These are phyloP conservation scores for Gossypium davidsonii DNA, from an alignment of 441 rosid genomes.

Conservation along the genomic window DNA sequence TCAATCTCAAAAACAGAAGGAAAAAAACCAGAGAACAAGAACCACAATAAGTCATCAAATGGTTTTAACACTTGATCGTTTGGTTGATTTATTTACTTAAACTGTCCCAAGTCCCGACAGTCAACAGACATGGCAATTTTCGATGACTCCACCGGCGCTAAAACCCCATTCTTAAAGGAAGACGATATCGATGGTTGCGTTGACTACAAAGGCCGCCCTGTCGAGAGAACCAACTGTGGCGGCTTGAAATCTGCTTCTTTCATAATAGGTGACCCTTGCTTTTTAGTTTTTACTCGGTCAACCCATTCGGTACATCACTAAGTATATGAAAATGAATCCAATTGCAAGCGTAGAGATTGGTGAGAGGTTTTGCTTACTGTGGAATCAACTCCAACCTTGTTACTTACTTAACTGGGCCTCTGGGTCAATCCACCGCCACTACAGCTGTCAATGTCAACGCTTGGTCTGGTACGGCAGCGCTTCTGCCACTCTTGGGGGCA, in stretches of 20 bases:
- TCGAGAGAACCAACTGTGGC: background rate
- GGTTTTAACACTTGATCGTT: background rate
- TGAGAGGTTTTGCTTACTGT: slow-evolving; percentile 5
- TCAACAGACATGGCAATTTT: background rate
- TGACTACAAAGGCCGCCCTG: background rate
- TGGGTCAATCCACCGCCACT: background rate
- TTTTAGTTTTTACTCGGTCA: background rate
- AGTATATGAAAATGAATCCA: background rate
- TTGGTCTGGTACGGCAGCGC: slow-evolving; percentile 1
- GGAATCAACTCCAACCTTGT: slow-evolving; percentile 2
- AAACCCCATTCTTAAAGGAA: background rate
- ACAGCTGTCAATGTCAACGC: background rate
- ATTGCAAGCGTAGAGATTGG: background rate
- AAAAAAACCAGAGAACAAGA: too few species aligned
- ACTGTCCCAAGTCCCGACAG: background rate
- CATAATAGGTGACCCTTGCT: background rate
- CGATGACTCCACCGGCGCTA: background rate
- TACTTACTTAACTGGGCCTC: slow-evolving; percentile 1
- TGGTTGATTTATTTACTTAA: background rate
- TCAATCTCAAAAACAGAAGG: too few species aligned
- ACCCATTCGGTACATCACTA: background rate
- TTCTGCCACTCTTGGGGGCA: slow-evolving; percentile 6
- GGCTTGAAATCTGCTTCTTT: background rate
- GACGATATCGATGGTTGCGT: background rate
- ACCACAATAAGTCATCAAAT: background rate